phyloP scores from a whole-genome alignment of 768 basidiomycete species.

The Russula sp. region DNA sequence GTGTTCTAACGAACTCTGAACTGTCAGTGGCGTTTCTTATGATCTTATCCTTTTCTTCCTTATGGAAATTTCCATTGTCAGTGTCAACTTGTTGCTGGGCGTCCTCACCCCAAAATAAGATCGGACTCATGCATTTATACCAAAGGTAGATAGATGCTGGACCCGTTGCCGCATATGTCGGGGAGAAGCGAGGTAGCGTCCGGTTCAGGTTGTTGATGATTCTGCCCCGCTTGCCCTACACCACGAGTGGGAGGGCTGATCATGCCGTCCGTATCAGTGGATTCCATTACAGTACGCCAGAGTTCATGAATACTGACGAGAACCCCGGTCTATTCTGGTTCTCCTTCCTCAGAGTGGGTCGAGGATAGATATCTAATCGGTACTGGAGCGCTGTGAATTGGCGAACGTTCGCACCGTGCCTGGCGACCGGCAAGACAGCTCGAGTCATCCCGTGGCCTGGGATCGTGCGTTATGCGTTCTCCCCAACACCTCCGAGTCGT shows the following conservation, averaged over 20 bases:
- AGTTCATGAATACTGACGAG: neutral
- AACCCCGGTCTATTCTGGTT: neutral
- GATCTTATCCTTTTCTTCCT: neutral
- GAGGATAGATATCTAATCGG: neutral
- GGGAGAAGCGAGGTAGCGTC: neutral
- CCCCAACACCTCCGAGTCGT: too few relatives aligned
- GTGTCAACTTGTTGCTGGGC: neutral
- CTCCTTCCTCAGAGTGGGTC: neutral
- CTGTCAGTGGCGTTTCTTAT: neutral
- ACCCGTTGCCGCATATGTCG: neutral
- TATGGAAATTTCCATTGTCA: neutral
- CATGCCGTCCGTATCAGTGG: neutral
- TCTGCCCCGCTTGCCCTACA: neutral
- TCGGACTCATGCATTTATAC: neutral
- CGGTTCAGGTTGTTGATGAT: neutral
- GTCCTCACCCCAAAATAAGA: neutral
- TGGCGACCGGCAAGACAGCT: neutral
- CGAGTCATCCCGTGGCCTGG: too few relatives aligned
- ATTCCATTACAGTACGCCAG: neutral
- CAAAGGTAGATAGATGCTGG: neutral
- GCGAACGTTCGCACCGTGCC: too few relatives aligned
- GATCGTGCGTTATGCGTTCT: too few relatives aligned
- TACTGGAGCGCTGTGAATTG: neutral
- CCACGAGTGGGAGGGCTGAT: neutral
- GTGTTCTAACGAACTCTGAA: neutral